A percentile compares a stretch with the other conserved stretches of the same genome.
Conservation (phyloP, 75 land plant species). For the Picea sitchensis region DNA sequence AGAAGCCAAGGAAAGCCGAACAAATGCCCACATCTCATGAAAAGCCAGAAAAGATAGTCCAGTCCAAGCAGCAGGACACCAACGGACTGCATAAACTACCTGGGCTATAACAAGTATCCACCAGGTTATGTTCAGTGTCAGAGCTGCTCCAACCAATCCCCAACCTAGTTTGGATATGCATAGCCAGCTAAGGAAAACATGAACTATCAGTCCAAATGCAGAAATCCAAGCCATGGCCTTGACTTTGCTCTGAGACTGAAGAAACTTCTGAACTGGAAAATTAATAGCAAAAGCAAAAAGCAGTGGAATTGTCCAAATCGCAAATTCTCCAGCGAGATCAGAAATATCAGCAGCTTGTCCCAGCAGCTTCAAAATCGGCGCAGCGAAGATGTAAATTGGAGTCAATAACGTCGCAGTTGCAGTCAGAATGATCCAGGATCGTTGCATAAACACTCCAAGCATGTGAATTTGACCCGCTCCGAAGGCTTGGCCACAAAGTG, state of each 20-base stretch:
- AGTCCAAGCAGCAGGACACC: neutral
- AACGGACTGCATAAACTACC: neutral
- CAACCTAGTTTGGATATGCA: conserved; percentile 16
- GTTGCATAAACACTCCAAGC: conserved; percentile 76
- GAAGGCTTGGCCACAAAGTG: conserved; percentile 82
- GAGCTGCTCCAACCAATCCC: conserved; percentile 33
- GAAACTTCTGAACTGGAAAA: conserved; percentile 52
- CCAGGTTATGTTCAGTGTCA: conserved; percentile 19
- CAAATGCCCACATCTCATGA: neutral
- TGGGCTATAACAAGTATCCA: conserved; percentile 7
- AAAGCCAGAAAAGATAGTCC: neutral
- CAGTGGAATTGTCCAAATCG: conserved; percentile 24
- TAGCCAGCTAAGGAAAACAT: conserved; percentile 30
- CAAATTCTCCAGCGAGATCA: conserved; percentile 15
- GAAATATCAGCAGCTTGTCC: conserved; percentile 55
- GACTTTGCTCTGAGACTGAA: conserved; percentile 46
- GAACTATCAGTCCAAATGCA: conserved; percentile 13
- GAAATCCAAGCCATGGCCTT: conserved; percentile 29
- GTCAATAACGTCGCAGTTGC: conserved; percentile 23
- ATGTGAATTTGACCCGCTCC: conserved; percentile 66
- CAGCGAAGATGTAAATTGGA: conserved; percentile 48
- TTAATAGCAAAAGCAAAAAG: conserved; percentile 25
- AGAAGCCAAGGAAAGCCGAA: neutral
- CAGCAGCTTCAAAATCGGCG: conserved; percentile 41
- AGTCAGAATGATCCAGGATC: conserved; percentile 56